Evolutionary conservation across 2,329 filamentous ascomycete genomes (phyloP).

Genomic region (Aspergillus luchuensis): DNA sequence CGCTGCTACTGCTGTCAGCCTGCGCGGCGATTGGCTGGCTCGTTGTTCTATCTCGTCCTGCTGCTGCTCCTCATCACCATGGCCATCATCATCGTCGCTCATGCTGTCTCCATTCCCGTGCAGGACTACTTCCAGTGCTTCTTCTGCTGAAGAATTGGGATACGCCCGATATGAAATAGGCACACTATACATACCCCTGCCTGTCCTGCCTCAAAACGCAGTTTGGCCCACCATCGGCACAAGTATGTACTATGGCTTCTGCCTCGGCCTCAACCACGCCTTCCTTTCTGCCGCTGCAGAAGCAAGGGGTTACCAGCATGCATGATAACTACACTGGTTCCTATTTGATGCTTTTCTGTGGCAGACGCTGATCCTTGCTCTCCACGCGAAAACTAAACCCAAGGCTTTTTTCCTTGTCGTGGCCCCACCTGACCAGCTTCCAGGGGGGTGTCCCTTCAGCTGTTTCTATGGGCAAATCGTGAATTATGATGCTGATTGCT

Average conservation of each 20-base stretch:
- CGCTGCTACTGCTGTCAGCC: background rate
- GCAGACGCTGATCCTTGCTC: slow-evolving; percentile 23
- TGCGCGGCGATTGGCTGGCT: background rate
- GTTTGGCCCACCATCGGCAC: no score
- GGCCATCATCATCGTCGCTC: background rate
- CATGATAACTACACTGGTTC: slow-evolving; percentile 1
- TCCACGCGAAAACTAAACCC: slow-evolving; percentile 20
- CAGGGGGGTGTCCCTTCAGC: background rate
- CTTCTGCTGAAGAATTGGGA: background rate
- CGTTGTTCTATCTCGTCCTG: background rate
- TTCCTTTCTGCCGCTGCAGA: slow-evolving; percentile 5
- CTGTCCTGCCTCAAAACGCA: no score
- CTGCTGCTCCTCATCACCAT: background rate
- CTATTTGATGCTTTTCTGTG: background rate
- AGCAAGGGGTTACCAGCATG: slow-evolving; percentile 9
- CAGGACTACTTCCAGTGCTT: background rate
- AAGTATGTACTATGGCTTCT: background rate
- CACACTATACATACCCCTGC: no score
- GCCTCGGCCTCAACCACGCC: background rate
- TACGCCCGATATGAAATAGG: background rate
- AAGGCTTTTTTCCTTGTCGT: background rate
- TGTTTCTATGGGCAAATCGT: no score
- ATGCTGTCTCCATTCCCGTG: background rate
- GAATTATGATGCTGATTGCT: no score
- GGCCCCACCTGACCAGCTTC: background rate